Conservation (phyloP, 1,139 yeast species). For the Zygoascus hellenicus region DNA sequence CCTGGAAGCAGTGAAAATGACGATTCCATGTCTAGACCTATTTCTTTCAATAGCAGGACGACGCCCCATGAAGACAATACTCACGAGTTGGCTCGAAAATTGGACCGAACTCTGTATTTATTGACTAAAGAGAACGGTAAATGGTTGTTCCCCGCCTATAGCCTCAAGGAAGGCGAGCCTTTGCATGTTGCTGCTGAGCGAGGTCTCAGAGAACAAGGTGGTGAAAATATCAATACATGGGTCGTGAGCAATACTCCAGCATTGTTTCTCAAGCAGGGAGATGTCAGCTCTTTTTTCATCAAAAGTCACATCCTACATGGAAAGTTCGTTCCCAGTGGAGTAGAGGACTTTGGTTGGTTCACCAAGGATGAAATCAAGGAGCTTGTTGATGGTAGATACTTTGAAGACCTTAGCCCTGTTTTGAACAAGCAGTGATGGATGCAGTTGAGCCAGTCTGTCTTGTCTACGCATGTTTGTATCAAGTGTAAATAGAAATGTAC, state of each 20-base stretch:
- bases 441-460: not conserved
- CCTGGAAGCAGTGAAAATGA: constrained; percentile 37
- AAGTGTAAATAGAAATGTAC: no score
- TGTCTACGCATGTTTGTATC: no score
- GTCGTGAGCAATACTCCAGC: constrained; percentile 86
- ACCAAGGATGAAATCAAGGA: constrained; percentile 70
- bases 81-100: constrained; percentile 67
- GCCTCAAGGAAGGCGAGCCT: constrained; percentile 41
- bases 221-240: constrained; percentile 74
- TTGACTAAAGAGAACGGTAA: constrained; percentile 44
- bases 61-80: constrained; percentile 78
- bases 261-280: constrained; percentile 36
- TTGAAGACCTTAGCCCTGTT: constrained; percentile 24
- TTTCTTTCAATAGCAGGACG: constrained; percentile 61
- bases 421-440: constrained; percentile 6
- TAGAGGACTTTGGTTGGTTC: constrained; percentile 67
- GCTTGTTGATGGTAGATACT: constrained; percentile 52
- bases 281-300: constrained; percentile 57
- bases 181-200: constrained; percentile 71
- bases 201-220: constrained; percentile 69
- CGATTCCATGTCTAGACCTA: constrained; percentile 54
- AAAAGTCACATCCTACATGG: constrained; percentile 94
- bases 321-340: constrained; percentile 46
- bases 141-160: constrained; percentile 79
- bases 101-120: constrained; percentile 75